phyloP scores from a whole-genome alignment of 345 rosid genomes.

The Hevea brasiliensis region DNA sequence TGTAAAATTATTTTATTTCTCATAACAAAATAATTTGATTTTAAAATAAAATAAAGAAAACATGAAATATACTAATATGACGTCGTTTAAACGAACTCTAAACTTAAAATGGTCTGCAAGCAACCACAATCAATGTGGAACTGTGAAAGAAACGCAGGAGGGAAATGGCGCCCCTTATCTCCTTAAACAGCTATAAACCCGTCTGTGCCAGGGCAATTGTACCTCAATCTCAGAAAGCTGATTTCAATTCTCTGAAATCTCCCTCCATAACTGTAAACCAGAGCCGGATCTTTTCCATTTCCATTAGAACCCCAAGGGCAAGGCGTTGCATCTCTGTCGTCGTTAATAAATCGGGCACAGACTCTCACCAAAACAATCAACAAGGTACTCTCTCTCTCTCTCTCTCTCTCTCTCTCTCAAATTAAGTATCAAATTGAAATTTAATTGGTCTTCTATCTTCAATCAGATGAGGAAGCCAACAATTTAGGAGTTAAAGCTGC shows the following conservation, averaged over 20 bases:
- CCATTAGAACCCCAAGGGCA: constrained; percentile 13
- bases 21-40: no score
- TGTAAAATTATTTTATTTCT: no score
- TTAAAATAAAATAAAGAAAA: no score
- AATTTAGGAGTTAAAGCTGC: constrained; percentile 81
- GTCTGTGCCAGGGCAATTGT: not conserved
- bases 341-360: constrained; percentile 22
- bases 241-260: constrained; percentile 22
- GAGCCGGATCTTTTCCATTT: not conserved
- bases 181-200: constrained; percentile 28
- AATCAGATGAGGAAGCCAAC: constrained; percentile 44
- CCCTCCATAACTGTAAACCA: not conserved
- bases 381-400: constrained; percentile 33
- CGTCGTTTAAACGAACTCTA: no score
- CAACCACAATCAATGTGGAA: no score
- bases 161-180: constrained; percentile 52
- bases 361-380: constrained; percentile 36
- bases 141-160: not conserved
- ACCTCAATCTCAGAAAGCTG: constrained; percentile 20
- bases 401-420: not conserved
- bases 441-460: constrained; percentile 8
- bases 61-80: no score
- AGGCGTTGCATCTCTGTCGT: constrained; percentile 32
- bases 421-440: not conserved
- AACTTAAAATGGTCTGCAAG: no score